Conservation (phyloP, 2,329 filamentous ascomycete species). For the Penicillium paneum region DNA sequence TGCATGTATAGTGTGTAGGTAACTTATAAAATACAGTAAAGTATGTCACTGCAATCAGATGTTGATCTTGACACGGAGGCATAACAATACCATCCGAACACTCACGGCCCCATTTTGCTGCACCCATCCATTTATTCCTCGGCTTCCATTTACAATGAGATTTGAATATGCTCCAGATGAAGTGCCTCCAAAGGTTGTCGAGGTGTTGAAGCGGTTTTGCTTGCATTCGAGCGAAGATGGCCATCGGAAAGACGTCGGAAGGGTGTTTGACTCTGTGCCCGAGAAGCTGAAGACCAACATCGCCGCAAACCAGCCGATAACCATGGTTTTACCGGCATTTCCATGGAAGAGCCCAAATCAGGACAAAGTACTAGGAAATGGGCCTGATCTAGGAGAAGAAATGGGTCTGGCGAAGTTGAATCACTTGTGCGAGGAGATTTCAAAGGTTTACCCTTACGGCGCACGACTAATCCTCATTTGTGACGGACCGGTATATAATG, state of each 20-base stretch:
- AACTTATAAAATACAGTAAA: neutral
- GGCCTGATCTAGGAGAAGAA: slow-evolving; percentile 5
- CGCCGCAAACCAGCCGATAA: slow-evolving; percentile 1
- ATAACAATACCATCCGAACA: neutral
- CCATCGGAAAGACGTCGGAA: neutral
- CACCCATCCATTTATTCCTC: neutral
- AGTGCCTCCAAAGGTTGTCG: neutral
- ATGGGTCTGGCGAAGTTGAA: slow-evolving; percentile 6
- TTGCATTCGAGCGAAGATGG: slow-evolving; percentile 1
- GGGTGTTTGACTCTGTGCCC: slow-evolving; percentile 1
- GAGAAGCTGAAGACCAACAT: slow-evolving; percentile 6
- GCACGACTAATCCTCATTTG: slow-evolving; percentile 7
- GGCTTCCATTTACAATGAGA: neutral
- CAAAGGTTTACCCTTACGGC: slow-evolving; percentile 9
- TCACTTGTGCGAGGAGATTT: slow-evolving; percentile 8
- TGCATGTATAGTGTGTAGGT: neutral
- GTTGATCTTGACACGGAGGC: neutral
- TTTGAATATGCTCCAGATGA: slow-evolving; percentile 8
- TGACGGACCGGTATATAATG: slow-evolving; percentile 8
- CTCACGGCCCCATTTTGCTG: neutral
- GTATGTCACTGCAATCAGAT: neutral
- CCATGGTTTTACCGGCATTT: slow-evolving; percentile 9
- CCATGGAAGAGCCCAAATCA: slow-evolving; percentile 8
- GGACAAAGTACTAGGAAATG: slow-evolving; percentile 5
- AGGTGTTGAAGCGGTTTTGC: slow-evolving; percentile 3